Percentiles rank a stretch among this genome's conserved stretches.
Conservation (phyloP, 164 flowering plant species). For the Euptelea pleiosperma region DNA sequence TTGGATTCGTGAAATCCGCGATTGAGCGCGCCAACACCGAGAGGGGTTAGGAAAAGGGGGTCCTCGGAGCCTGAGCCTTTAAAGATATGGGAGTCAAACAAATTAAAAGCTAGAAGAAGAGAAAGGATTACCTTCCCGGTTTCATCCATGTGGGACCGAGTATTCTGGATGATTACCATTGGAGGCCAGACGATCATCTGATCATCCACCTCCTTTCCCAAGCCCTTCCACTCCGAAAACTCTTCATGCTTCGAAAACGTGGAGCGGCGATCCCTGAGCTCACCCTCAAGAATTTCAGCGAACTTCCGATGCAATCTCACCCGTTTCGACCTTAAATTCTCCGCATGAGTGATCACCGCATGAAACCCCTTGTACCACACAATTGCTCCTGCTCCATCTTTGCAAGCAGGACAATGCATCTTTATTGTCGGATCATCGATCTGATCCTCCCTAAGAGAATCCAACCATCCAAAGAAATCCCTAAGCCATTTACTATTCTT, state of each 20-base stretch:
- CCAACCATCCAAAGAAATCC: neutral
- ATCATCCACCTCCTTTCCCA: neutral
- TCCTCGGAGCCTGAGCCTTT: too few relatives aligned
- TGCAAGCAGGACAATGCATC: conserved; percentile 2
- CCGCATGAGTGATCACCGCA: neutral
- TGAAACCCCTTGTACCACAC: neutral
- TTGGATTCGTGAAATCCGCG: too few relatives aligned
- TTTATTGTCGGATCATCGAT: neutral
- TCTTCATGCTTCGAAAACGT: neutral
- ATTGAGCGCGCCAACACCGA: too few relatives aligned
- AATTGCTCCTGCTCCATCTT: neutral
- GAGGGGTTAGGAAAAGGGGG: too few relatives aligned
- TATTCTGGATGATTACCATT: neutral
- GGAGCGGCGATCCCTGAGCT: neutral
- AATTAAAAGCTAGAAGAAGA: too few relatives aligned
- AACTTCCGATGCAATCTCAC: conserved; percentile 1
- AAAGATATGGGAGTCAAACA: too few relatives aligned
- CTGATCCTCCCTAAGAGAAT: neutral
- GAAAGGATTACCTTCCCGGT: neutral
- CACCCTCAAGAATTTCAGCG: neutral
- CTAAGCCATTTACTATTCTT: neutral
- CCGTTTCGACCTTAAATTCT: neutral
- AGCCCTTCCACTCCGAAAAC: neutral
- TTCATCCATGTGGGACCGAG: neutral
- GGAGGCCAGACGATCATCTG: conserved; percentile 2